Base-by-base conservation (phyloP, 1,139 yeast species). In the Blastobotrys ciferrii region DNA sequence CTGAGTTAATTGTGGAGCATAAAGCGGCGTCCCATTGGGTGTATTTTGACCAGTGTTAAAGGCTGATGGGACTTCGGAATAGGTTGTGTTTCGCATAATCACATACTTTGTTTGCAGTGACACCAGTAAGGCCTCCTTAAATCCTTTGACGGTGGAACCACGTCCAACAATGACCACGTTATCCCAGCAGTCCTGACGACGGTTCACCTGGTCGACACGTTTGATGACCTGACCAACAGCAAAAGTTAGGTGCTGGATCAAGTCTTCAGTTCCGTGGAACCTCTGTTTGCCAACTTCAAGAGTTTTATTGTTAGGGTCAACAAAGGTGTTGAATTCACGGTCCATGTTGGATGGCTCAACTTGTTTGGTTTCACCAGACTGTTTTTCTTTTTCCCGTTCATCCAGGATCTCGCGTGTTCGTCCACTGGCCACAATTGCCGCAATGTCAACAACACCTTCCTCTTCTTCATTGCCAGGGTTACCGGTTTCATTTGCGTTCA, bases 181-280 rank as follows among this genome's bases (percentile, higher is more conserved):
- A 59, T 89, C 95, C 80, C 88, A 92, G 58, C 92, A 80, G 49
- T 85, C 92, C 66, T 86, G 95, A 55, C 94, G 78, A 62, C 82
- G 83, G 55, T 76, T 78, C 33, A 82, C 69, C 58, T 87, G 94
- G 30, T 83, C 83, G 31, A 88, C 73, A 49, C 73, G 72, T 14
- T 67, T 61, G 51, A 88, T 69, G 0, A 81, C 72, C 30, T 71
- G 69, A 50, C 80, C 81, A 2, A 87, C 77, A 5, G 77, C 77
- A 32, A 69, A 70, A 1, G 85, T 75, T 18, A 91, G 73, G 20
- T 66, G 61, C 4, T 70, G 72, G 38, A 91, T 74, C 47, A 92
- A 73, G 31, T 68, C 72, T 44, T 76, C 79, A 30, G 85, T 72
- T 1, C 96, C 97, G 61, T 80, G 83, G 68, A 92, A 92, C 58